Conservation (phyloP, 169 alveolate genomes). For the Plasmodium billcollinsi region DNA sequence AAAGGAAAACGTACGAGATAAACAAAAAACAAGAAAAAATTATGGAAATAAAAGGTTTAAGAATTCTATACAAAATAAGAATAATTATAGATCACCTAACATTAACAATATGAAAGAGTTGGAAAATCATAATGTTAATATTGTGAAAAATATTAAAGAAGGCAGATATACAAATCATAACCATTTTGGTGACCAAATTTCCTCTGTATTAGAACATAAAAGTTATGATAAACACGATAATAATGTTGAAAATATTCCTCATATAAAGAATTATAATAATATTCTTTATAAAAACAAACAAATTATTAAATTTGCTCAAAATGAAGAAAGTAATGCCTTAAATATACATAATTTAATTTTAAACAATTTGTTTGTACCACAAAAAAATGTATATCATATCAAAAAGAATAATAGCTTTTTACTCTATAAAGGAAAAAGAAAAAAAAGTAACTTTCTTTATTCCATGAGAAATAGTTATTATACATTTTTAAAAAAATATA, state of each 20-base stretch:
- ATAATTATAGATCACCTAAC: neutral
- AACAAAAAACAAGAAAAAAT: neutral
- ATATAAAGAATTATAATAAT: neutral
- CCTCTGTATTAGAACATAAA: neutral
- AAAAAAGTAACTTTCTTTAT: conserved; percentile 38
- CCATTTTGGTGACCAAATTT: no score
- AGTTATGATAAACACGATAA: neutral
- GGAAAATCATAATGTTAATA: conserved; percentile 2
- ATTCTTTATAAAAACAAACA: conserved; percentile 24
- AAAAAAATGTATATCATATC: conserved; percentile 64
- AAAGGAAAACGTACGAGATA: conserved; percentile 5
- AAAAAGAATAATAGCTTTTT: conserved; percentile 51
- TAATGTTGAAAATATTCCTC: neutral
- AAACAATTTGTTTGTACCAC: conserved; percentile 51
- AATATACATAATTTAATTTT: conserved; percentile 62
- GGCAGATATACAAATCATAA: conserved; percentile 9
- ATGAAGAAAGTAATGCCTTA: conserved; percentile 24
- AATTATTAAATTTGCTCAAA: conserved; percentile 14
- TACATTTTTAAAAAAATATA: conserved; percentile 43
- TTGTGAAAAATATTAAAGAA: neutral
- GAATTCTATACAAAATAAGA: neutral
- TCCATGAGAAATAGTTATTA: conserved; percentile 56
- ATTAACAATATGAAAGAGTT: neutral
- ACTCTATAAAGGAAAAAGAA: neutral
- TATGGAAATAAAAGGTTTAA: neutral